Evolutionary conservation across 202 grass and related monocot genomes (phyloP).

Genomic region (Eragrostis tef): DNA sequence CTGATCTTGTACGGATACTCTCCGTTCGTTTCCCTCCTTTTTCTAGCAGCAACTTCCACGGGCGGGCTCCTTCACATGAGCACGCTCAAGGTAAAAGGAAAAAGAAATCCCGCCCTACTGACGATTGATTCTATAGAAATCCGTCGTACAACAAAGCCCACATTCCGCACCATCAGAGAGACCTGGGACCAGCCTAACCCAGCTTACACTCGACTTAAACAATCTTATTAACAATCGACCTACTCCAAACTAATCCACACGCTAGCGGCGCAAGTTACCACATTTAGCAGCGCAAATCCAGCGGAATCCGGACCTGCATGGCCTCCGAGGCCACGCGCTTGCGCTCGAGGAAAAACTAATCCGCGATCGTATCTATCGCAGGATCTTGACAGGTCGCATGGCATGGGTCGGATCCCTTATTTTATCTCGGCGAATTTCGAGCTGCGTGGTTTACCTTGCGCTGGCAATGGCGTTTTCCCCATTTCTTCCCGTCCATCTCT

Average conservation of each 20-base stretch:
- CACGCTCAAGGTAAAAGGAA: not conserved
- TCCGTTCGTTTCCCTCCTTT: not conserved
- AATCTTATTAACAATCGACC: not conserved
- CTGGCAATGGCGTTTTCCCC: not conserved
- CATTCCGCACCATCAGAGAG: not conserved
- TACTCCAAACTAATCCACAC: not conserved
- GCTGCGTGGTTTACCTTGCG: constrained; percentile 1
- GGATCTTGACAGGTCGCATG: not conserved
- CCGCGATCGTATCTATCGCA: not conserved
- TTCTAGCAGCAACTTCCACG: not conserved
- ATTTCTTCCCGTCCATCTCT: too few relatives aligned
- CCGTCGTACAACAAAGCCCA: constrained; percentile 28
- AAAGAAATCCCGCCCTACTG: not conserved
- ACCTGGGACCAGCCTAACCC: constrained; percentile 23
- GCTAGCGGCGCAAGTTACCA: not conserved
- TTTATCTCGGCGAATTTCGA: not conserved
- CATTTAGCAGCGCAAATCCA: constrained; percentile 31
- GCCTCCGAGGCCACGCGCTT: not conserved
- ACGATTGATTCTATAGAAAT: not conserved
- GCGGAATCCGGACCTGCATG: not conserved
- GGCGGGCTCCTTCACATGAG: not conserved
- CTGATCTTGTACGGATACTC: not conserved
- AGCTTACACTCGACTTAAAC: not conserved
- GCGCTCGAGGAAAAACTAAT: not conserved
- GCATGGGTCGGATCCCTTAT: not conserved